These are phyloP conservation scores for Penicillium goetzii DNA, from an alignment of 495 filamentous ascomycete species.

Conservation along the genomic window DNA sequence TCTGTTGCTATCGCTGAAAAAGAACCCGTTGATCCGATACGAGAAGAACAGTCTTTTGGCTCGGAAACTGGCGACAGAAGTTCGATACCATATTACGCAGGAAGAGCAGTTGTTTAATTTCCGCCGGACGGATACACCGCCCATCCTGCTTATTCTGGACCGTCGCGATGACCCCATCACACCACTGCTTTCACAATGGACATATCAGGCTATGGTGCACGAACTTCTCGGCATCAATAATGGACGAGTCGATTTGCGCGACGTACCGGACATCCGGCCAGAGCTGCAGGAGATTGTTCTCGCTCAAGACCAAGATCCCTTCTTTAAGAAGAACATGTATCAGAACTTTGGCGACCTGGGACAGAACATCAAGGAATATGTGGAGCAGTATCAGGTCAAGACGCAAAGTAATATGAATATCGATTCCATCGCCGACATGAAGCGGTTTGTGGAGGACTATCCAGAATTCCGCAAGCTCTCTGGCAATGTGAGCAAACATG, in stretches of 20 bases:
- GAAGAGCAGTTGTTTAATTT: slow-evolving; percentile 99
- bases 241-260: slow-evolving; percentile 83
- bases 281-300: slow-evolving; percentile 95
- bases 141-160: slow-evolving; percentile 88
- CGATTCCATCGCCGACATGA: slow-evolving; percentile 97
- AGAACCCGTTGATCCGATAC: slow-evolving; percentile 92
- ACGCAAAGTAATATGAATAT: slow-evolving; percentile 92
- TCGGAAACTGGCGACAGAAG: slow-evolving; percentile 90
- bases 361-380: slow-evolving; percentile 97
- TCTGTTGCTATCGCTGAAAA: slow-evolving; percentile 83
- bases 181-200: slow-evolving; percentile 96
- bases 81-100: slow-evolving; percentile 89
- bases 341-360: slow-evolving; percentile 97
- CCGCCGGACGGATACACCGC: slow-evolving; percentile 90
- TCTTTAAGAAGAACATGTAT: slow-evolving; percentile 99
- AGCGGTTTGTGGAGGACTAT: slow-evolving; percentile 98
- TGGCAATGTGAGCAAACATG: slow-evolving; percentile 97
- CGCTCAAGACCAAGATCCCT: slow-evolving; percentile 96
- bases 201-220: slow-evolving; percentile 99
- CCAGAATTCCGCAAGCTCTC: slow-evolving; percentile 96
- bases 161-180: slow-evolving; percentile 94
- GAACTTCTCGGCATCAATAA: slow-evolving; percentile 92
- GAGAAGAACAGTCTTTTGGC: slow-evolving; percentile 89
- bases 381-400: slow-evolving; percentile 95
- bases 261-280: slow-evolving; percentile 84